Evolutionary conservation across 2,329 filamentous ascomycete species (phyloP).

Genomic region (Neofusicoccum kwambonambiense): DNA sequence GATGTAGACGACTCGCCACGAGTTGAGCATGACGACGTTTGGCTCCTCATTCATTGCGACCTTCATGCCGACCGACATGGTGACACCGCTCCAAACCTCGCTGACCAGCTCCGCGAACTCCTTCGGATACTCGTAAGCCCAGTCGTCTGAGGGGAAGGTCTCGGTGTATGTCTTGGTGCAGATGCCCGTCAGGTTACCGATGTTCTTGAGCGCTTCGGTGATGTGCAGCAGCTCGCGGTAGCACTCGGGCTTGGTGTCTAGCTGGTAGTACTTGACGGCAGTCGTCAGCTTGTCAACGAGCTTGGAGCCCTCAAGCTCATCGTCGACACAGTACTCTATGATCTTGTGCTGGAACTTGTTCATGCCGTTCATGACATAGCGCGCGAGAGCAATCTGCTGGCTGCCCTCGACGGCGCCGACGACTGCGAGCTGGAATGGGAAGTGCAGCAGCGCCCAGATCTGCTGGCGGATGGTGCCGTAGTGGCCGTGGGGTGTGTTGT

Average conservation of each 20-base stretch:
- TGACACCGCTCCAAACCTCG: slow-evolving; percentile 31
- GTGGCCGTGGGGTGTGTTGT: slow-evolving; percentile 52
- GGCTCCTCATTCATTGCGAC: slow-evolving; percentile 30
- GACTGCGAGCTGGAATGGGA: slow-evolving; percentile 63
- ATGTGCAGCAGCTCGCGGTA: slow-evolving; percentile 21
- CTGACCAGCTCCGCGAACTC: slow-evolving; percentile 26
- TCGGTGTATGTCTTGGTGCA: slow-evolving; percentile 28
- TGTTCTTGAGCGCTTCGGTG: slow-evolving; percentile 21
- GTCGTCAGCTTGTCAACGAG: slow-evolving; percentile 29
- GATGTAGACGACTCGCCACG: slow-evolving; percentile 34
- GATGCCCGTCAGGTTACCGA: slow-evolving; percentile 34
- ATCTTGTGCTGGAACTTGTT: slow-evolving; percentile 41
- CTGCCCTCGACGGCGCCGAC: slow-evolving; percentile 64
- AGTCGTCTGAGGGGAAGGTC: slow-evolving; percentile 15
- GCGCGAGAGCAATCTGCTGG: slow-evolving; percentile 55
- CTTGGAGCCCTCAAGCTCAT: slow-evolving; percentile 31
- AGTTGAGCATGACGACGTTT: slow-evolving; percentile 28
- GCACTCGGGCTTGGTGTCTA: slow-evolving; percentile 33
- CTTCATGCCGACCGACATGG: slow-evolving; percentile 35
- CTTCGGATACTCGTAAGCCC: slow-evolving; percentile 21
- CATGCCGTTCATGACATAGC: slow-evolving; percentile 46
- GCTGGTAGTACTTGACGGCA: slow-evolving; percentile 30
- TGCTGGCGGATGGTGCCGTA: slow-evolving; percentile 59
- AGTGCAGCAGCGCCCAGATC: slow-evolving; percentile 58
- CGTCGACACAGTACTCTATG: slow-evolving; percentile 34